Evolutionary conservation across 805 yeast genomes (phyloP).

Genomic region (Lipomyces anomalus): DNA sequence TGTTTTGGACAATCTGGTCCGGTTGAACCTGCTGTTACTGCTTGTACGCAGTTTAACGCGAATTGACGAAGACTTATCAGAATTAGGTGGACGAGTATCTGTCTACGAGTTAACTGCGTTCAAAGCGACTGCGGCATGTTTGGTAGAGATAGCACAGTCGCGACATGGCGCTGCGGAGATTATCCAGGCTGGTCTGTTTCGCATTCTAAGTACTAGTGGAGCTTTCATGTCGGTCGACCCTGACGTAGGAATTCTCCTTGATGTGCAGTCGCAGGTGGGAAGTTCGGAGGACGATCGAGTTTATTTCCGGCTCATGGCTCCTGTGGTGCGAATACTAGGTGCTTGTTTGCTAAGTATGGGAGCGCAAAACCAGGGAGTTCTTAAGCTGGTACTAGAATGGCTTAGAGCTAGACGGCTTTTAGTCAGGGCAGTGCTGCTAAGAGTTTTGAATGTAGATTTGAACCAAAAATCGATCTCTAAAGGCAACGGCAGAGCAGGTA

Average conservation of each 20-base stretch:
- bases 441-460: no score
- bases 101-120: slow-evolving; percentile 72
- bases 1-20: slow-evolving; percentile 54
- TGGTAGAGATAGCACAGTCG: slow-evolving; percentile 70
- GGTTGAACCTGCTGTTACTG: slow-evolving; percentile 58
- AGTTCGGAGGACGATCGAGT: slow-evolving; percentile 6
- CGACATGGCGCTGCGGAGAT: slow-evolving; percentile 72
- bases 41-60: slow-evolving; percentile 63
- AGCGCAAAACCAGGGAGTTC: slow-evolving; percentile 17
- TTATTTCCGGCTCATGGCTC: slow-evolving; percentile 22
- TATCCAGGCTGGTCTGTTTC: slow-evolving; percentile 67
- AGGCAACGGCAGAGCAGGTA: no score
- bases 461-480: no score
- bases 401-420: slow-evolving; percentile 10
- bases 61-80: slow-evolving; percentile 54
- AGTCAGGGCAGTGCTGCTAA: slow-evolving; percentile 14
- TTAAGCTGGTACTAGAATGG: slow-evolving; percentile 12
- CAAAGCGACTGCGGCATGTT: slow-evolving; percentile 61
- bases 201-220: slow-evolving; percentile 47
- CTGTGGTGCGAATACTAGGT: slow-evolving; percentile 18
- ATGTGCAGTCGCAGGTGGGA: slow-evolving; percentile 2
- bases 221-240: slow-evolving; percentile 64
- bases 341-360: slow-evolving; percentile 26
- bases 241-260: slow-evolving; percentile 58
- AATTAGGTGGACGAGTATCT: slow-evolving; percentile 37